These are phyloP conservation scores for Oxyria digyna DNA, from an alignment of 148 eudicot genomes.

Conservation along the genomic window DNA sequence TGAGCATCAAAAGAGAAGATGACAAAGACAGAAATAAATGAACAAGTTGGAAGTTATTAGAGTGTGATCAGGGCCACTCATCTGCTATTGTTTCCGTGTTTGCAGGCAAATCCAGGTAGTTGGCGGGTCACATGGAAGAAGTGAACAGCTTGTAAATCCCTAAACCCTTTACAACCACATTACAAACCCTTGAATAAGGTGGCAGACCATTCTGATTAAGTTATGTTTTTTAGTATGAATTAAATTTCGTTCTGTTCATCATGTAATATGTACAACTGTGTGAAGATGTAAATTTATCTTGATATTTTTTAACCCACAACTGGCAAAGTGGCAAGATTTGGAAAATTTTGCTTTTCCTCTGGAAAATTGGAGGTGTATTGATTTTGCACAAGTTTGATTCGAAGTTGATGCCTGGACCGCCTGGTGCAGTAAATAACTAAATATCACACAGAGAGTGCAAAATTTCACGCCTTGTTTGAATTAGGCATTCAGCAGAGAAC, in stretches of 20 bases:
- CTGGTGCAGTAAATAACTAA: too few relatives aligned
- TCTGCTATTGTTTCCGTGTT: slow-evolving; percentile 19
- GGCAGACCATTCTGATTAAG: background rate
- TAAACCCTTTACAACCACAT: background rate
- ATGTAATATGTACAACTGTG: background rate
- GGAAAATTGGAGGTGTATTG: background rate
- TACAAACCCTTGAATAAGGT: background rate
- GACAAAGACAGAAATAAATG: background rate
- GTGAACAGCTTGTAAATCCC: background rate
- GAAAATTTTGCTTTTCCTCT: background rate
- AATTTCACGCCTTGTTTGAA: too few relatives aligned
- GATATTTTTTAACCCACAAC: background rate
- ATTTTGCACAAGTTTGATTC: background rate
- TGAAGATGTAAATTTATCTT: background rate
- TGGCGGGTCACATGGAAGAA: slow-evolving; percentile 2
- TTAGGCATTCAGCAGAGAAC: background rate
- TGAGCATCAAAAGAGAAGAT: background rate
- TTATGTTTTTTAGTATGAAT: background rate
- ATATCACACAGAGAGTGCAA: too few relatives aligned
- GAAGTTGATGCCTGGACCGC: background rate
- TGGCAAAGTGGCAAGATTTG: background rate
- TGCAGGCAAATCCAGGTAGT: slow-evolving; percentile 23
- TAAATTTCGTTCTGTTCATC: background rate
- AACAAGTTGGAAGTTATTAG: background rate
- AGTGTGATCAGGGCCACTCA: slow-evolving; percentile 9